These are phyloP conservation scores for Cucurbita pepo DNA, from an alignment of 306 rosid species.

Conservation along the genomic window DNA sequence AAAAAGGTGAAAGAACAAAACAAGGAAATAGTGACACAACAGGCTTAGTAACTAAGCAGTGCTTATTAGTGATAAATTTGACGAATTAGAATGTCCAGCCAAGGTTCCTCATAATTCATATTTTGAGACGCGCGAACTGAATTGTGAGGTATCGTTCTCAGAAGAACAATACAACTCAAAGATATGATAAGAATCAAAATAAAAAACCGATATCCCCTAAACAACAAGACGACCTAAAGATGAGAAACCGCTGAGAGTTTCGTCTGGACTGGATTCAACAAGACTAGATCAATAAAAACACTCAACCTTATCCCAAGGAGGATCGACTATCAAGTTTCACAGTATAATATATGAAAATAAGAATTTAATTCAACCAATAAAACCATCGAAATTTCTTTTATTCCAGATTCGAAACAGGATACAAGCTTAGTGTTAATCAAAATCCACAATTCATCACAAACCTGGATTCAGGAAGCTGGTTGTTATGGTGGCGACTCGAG, in stretches of 20 bases:
- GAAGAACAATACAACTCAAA: neutral
- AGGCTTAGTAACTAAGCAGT: neutral
- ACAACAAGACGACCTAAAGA: neutral
- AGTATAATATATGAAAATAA: neutral
- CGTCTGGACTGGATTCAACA: neutral
- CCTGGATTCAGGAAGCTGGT: slow-evolving; percentile 30
- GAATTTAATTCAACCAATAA: neutral
- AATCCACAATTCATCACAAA: neutral
- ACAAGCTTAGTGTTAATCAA: neutral
- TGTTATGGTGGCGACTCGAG: slow-evolving; percentile 12
- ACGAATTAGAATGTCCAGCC: neutral
- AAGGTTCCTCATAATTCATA: neutral
- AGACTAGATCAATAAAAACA: neutral
- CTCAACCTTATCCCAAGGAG: neutral
- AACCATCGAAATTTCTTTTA: neutral
- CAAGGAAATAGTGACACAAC: neutral
- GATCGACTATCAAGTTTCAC: neutral
- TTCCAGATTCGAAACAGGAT: neutral
- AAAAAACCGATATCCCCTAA: neutral
- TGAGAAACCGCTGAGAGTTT: neutral
- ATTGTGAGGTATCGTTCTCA: neutral
- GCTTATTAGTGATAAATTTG: neutral
- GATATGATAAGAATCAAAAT: neutral
- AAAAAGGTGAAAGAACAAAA: neutral
- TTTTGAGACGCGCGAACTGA: neutral